Evolutionary conservation across 2,329 filamentous ascomycete species (phyloP).

Genomic region (Blastomyces gilchristii): DNA sequence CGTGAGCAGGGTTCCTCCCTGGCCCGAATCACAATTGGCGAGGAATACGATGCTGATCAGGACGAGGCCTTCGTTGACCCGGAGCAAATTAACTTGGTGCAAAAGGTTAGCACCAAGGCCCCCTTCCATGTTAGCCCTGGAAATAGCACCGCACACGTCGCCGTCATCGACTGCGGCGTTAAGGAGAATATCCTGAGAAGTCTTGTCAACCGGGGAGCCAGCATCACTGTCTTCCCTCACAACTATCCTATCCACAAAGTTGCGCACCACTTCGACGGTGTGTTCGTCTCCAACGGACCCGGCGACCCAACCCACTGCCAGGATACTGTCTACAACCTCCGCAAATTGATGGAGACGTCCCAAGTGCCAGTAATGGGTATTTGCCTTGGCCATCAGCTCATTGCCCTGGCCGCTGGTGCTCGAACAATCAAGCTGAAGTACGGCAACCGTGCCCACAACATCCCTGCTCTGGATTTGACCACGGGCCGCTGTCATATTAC

Average conservation of each 20-base stretch:
- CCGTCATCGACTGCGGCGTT: constrained; percentile 93
- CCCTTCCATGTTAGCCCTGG: constrained; percentile 89
- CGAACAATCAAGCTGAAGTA: constrained; percentile 97
- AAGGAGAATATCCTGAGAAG: constrained; percentile 99
- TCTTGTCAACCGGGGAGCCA: constrained; percentile 81
- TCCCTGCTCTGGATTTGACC: constrained; percentile 84
- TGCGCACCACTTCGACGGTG: constrained; percentile 90
- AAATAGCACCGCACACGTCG: constrained; percentile 77
- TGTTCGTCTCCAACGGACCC: constrained; percentile 98
- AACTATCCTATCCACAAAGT: constrained; percentile 98
- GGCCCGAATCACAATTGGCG: constrained; percentile 85
- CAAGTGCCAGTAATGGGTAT: constrained; percentile 94
- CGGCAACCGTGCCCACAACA: constrained; percentile 97
- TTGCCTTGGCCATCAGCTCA: constrained; percentile 91
- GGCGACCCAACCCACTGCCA: constrained; percentile 97
- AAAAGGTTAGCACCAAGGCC: constrained; percentile 93
- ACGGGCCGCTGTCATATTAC: constrained; percentile 98
- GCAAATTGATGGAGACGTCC: constrained; percentile 80
- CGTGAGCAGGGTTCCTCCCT: constrained; percentile 95
- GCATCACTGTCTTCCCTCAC: constrained; percentile 89
- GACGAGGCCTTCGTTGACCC: constrained; percentile 94
- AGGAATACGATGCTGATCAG: constrained; percentile 97
- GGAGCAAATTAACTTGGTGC: constrained; percentile 91
- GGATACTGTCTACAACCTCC: constrained; percentile 84
- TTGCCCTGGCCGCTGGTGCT: constrained; percentile 80